phyloP scores from a whole-genome alignment of 2,329 filamentous ascomycete species.

The Ilyonectria sp. region DNA sequence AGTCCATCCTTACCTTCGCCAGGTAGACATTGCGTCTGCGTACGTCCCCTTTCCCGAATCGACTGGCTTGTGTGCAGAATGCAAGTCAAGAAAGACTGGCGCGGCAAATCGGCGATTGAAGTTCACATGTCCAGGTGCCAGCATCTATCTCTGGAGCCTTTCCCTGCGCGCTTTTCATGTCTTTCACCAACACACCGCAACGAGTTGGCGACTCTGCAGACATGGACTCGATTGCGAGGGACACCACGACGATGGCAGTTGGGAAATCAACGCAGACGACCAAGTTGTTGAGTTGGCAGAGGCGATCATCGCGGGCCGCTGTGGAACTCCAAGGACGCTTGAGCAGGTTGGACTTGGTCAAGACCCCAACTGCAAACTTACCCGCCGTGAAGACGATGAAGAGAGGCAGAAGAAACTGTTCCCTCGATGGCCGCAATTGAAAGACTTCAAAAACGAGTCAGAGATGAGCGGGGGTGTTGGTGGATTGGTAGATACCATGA shows the following conservation, averaged over 20 bases:
- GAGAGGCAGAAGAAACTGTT: not conserved
- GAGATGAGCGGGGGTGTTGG: not conserved
- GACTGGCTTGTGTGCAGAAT: not conserved
- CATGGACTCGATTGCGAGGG: not conserved
- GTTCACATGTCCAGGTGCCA: not conserved
- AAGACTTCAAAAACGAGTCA: not conserved
- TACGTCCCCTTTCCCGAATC: not conserved
- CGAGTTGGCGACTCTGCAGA: constrained; percentile 1
- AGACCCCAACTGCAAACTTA: not conserved
- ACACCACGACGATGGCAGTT: constrained; percentile 8
- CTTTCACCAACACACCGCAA: not conserved
- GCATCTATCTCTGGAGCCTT: constrained; percentile 8
- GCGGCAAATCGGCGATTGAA: not conserved
- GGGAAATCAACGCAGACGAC: not conserved
- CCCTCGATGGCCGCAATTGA: not conserved
- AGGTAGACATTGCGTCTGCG: not conserved
- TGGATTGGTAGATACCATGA: constrained; percentile 8
- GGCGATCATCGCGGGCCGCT: not conserved
- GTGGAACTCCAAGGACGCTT: not conserved
- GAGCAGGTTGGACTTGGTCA: not conserved
- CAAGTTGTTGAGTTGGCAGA: not conserved
- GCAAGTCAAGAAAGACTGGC: not conserved
- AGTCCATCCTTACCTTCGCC: not conserved
- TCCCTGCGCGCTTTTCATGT: constrained; percentile 12
- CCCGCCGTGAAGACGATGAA: not conserved